Conservation (phyloP, 345 rosid genomes). For the Draba incana region DNA sequence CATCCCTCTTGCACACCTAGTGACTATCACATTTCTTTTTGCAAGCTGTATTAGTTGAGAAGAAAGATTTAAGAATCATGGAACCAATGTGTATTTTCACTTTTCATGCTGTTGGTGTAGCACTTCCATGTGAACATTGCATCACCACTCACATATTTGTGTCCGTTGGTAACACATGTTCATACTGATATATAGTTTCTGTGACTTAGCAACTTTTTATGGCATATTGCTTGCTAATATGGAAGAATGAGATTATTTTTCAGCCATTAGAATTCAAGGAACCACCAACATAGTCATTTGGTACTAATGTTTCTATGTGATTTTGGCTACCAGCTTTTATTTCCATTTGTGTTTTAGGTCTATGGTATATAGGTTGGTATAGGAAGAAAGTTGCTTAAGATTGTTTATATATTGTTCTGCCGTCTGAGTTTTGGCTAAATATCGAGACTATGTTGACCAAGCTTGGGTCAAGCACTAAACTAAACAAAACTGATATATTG, state of each 20-base stretch:
- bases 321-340: conserved; percentile 1
- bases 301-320: conserved; percentile 11
- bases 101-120: not conserved
- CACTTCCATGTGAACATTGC: conserved; percentile 19
- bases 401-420: not conserved
- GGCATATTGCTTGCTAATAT: conserved; percentile 11
- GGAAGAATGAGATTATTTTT: not conserved
- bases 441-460: not conserved
- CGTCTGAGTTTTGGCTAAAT: not conserved
- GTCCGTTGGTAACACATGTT: conserved; percentile 11
- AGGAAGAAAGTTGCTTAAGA: not conserved
- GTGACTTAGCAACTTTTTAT: conserved; percentile 5
- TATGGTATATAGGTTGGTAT: not conserved
- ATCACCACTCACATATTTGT: not conserved
- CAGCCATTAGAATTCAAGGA: conserved; percentile 15
- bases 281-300: conserved; percentile 9
- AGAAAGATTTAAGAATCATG: not conserved
- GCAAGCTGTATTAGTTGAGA: not conserved
- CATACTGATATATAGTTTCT: conserved; percentile 6
- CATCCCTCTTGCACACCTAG: not conserved
- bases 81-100: conserved; percentile 2
- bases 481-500: conserved; percentile 26
- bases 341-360: not conserved
- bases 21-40: conserved; percentile 6
- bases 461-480: conserved; percentile 3